Evolutionary conservation across 768 basidiomycete genomes (phyloP), one percentile per base, ranked within the genome.

Genomic region (Hysterangium stoloniferum): DNA sequence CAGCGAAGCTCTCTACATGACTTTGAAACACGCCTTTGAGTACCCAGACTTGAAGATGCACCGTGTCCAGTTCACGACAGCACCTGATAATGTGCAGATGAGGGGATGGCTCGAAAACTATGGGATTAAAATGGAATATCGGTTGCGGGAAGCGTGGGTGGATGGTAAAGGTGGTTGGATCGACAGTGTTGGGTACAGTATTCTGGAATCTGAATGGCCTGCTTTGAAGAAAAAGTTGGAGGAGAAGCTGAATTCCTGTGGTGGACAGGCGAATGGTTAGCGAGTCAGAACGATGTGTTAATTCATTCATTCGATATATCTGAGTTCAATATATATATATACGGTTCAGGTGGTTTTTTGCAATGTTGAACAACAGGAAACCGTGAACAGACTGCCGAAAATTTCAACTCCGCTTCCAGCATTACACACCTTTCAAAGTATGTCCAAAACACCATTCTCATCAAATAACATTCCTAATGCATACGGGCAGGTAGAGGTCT

Each of bases 141-240:
- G 57, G 36, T 61, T 63, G 52, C 66, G 68, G 50, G 70, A 72
- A 15, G 61, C 57, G n/a, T 76, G 76, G 75, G 64, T 61, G 41
- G 64, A 66, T 43, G 46, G 52, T 1, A 55, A 65, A 40, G 36
- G 48, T 41, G 67, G 71, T 28, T 73, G 66, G 51, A 58, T 57
- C 15, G 68, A 74, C 59, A 71, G 68, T 5, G 63, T 53, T 29
- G 58, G 67, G 32, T 76, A 76, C 54, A 68, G 70, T 43, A 63
- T 75, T 36, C 57, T 76, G 52, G 68, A 69, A 25, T 53, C 60
- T 55, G 73, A 76, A 54, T 76, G 74, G 74, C 61, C 44, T 45
- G 61, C 58, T 13, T 61, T 71, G 13, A 72, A 67, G 54, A 48
- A 45, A 28, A 62, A 55, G 41, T 55, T 72, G 22, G 68, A 71